These are phyloP conservation scores for Teunomyces funiuensis DNA, from an alignment of 805 yeast species.

Conservation along the genomic window DNA sequence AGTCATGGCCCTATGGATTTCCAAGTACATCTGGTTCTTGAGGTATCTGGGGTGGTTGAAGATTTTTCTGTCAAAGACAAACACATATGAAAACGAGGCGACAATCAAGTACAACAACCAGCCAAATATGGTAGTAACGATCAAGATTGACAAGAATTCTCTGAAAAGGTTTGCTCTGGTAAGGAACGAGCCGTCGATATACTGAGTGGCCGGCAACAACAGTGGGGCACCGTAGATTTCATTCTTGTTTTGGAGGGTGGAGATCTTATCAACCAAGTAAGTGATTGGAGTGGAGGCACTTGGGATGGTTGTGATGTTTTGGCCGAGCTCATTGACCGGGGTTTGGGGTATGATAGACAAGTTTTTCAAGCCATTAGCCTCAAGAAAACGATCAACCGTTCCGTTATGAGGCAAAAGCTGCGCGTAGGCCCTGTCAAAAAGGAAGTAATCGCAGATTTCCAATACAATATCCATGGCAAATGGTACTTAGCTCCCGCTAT, in stretches of 20 bases:
- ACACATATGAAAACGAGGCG: slow-evolving; percentile 74
- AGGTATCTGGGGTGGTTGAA: slow-evolving; percentile 95
- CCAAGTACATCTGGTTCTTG: slow-evolving; percentile 88
- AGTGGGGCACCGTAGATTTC: slow-evolving; percentile 64
- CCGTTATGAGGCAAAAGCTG: slow-evolving; percentile 59
- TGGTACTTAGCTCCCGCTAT: slow-evolving; percentile 5
- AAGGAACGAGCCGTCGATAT: slow-evolving; percentile 65
- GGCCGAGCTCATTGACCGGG: not conserved
- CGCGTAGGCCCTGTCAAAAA: slow-evolving; percentile 77
- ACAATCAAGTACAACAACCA: slow-evolving; percentile 74
- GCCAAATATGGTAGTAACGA: slow-evolving; percentile 79
- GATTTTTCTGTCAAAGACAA: slow-evolving; percentile 82
- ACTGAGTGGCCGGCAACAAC: slow-evolving; percentile 54
- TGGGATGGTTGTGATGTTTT: slow-evolving; percentile 8
- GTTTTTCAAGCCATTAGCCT: slow-evolving; percentile 6
- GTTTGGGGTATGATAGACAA: not conserved
- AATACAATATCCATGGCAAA: slow-evolving; percentile 82
- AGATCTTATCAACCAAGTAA: slow-evolving; percentile 13
- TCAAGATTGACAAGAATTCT: slow-evolving; percentile 64
- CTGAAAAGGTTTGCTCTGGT: slow-evolving; percentile 73
- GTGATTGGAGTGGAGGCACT: slow-evolving; percentile 15
- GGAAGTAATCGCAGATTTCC: slow-evolving; percentile 71
- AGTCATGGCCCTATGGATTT: slow-evolving; percentile 71
- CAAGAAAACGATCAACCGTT: slow-evolving; percentile 29
- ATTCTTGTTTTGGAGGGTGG: slow-evolving; percentile 26